Evolutionary conservation across 2,329 filamentous ascomycete species (phyloP).

Genomic region (Phyllosticta ampelicida): DNA sequence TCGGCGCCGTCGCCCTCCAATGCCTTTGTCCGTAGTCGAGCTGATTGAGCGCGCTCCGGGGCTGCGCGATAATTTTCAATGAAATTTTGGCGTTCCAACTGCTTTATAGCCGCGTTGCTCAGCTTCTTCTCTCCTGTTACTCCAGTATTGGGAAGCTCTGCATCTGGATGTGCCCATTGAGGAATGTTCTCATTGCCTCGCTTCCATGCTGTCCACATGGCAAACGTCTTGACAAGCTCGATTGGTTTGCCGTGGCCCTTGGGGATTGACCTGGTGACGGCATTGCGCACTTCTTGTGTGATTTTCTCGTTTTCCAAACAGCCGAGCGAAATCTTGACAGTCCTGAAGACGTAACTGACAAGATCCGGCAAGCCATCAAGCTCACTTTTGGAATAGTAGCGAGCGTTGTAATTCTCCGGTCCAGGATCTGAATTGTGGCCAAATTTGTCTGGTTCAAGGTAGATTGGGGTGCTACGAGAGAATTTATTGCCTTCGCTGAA

Average conservation of each 20-base stretch:
- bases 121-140: slow-evolving; percentile 40
- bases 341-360: slow-evolving; percentile 50
- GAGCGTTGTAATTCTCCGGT: slow-evolving; percentile 44
- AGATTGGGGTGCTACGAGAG: slow-evolving; percentile 44
- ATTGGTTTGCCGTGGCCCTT: slow-evolving; percentile 51
- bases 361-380: slow-evolving; percentile 50
- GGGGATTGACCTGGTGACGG: slow-evolving; percentile 52
- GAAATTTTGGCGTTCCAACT: slow-evolving; percentile 43
- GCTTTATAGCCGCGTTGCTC: slow-evolving; percentile 44
- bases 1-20: slow-evolving; percentile 7
- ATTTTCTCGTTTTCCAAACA: slow-evolving; percentile 53
- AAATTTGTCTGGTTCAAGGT: slow-evolving; percentile 47
- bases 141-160: slow-evolving; percentile 35
- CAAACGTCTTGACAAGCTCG: slow-evolving; percentile 49
- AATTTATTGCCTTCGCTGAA: slow-evolving; percentile 48
- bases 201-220: slow-evolving; percentile 58
- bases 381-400: slow-evolving; percentile 54
- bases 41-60: slow-evolving; percentile 33
- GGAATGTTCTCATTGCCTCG: slow-evolving; percentile 52
- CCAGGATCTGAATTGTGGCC: slow-evolving; percentile 41
- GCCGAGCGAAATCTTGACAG: slow-evolving; percentile 50
- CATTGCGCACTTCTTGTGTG: slow-evolving; percentile 46
- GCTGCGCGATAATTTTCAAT: slow-evolving; percentile 31
- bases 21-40: slow-evolving; percentile 23
- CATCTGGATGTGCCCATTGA: slow-evolving; percentile 50